These are phyloP conservation scores for Beta vulgaris DNA, from an alignment of 148 eudicot species.

Conservation along the genomic window DNA sequence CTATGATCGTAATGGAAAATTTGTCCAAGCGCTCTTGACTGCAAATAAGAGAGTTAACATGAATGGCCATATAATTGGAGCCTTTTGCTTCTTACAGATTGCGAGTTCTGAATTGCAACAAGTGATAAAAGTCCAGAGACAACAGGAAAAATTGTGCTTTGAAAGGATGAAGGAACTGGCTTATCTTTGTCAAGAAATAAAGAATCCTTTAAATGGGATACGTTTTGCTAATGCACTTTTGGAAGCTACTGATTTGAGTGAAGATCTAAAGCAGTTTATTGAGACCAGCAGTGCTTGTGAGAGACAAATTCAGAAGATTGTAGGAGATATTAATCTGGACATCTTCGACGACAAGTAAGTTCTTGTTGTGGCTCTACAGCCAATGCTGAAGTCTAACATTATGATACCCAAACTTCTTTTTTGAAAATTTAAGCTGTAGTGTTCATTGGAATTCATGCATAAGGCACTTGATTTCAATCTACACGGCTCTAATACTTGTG, in stretches of 20 bases:
- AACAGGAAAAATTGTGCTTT: constrained; percentile 56
- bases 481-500: neutral
- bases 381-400: neutral
- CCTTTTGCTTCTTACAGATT: constrained; percentile 91
- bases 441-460: constrained; percentile 1
- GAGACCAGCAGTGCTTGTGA: constrained; percentile 78
- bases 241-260: constrained; percentile 64
- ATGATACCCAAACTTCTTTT: neutral
- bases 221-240: constrained; percentile 68
- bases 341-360: constrained; percentile 75
- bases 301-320: constrained; percentile 78
- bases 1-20: constrained; percentile 59
- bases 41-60: constrained; percentile 76
- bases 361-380: neutral
- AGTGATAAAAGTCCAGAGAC: constrained; percentile 63
- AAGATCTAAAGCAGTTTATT: constrained; percentile 81
- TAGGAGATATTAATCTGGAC: constrained; percentile 66
- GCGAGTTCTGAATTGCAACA: constrained; percentile 83
- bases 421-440: neutral
- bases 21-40: constrained; percentile 79
- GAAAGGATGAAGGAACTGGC: constrained; percentile 77
- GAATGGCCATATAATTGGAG: constrained; percentile 70
- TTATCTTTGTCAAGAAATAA: constrained; percentile 78
- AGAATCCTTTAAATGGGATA: constrained; percentile 79
- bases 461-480: neutral